Evolutionary conservation across 805 yeast species (phyloP), one percentile per base, ranked within the genome.

Genomic region (Myxozyma geophila): DNA sequence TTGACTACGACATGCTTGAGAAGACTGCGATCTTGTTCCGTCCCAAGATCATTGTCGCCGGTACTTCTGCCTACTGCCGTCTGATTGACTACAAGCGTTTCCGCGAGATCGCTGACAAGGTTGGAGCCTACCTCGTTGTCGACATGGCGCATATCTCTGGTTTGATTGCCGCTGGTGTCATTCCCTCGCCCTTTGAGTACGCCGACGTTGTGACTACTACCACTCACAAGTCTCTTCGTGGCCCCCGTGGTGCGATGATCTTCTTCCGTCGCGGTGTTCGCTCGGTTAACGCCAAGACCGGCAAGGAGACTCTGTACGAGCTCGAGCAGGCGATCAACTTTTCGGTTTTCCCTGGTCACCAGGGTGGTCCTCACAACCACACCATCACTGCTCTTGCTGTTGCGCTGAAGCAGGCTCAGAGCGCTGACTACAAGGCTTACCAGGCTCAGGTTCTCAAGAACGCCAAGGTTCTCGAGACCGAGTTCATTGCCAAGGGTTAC

Each of bases 311-410:
- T 63, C 80, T 82, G 63, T 95, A 92, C 79, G 98, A 95, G 73
- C 86, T 95, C 78, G 98, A 95, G 80, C 88, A 86, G 79, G 90
- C 90, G 77, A 92, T 95, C 80, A 95, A 95, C 84, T 95, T 95
- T 79, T 92, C 98, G 9, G 99, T 95, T 60, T 95, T 95, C 93
- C 99, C 99, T 74, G 99, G 97, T 71, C 99, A 95, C 80, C 99
- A 95, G 83, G 99, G 99, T 83, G 99, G 99, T 77, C 99, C 99
- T 73, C 98, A 95, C 81, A 95, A 95, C 84, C 99, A 95, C 82
- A 95, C 99, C 71, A 95, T 95, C 76, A 88, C 98, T 71, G 99
- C 98, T 41, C 81, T 95, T 74, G 98, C 98, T 17, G 95, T 92
- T 69, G 98, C 99, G 58, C 85, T 95, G 77, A 92, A 92, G 78